phyloP scores from a whole-genome alignment of 176 grass and related monocot species.

The Oryza officinalis region DNA sequence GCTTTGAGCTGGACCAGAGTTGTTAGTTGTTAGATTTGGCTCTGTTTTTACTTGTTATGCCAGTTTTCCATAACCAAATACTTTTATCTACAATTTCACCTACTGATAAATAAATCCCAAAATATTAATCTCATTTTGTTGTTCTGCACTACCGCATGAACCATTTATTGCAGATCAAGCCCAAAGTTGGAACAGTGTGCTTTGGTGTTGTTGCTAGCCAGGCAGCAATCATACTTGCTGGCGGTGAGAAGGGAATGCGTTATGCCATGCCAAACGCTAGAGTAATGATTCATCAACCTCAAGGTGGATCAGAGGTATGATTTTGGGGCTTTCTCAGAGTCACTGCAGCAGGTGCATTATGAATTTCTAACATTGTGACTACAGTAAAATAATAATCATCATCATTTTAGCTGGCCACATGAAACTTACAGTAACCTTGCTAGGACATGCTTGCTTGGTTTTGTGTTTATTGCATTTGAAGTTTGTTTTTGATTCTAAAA shows the following conservation, averaged over 20 bases:
- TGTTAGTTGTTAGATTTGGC: not conserved
- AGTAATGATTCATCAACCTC: constrained; percentile 98
- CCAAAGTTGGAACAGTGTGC: constrained; percentile 86
- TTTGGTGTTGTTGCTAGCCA: constrained; percentile 95
- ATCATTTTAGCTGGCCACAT: not conserved
- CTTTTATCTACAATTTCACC: not conserved
- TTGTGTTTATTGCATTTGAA: constrained; percentile 1
- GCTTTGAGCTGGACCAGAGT: not conserved
- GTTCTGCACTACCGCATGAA: constrained; percentile 20
- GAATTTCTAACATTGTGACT: not conserved
- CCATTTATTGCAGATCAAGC: constrained; percentile 68
- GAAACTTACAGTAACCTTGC: not conserved
- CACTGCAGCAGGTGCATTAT: not conserved
- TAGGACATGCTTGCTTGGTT: not conserved
- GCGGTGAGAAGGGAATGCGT: constrained; percentile 95
- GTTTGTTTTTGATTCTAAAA: constrained; percentile 27
- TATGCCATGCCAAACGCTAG: constrained; percentile 97
- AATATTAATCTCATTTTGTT: constrained; percentile 1
- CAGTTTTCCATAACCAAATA: constrained; percentile 1
- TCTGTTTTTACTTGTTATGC: not conserved
- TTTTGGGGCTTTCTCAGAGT: constrained; percentile 25
- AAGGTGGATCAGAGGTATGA: constrained; percentile 78
- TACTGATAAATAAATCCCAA: not conserved
- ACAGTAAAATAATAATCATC: not conserved
- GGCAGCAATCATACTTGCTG: constrained; percentile 83